Percentiles rank a stretch among this genome's conserved stretches.
These are phyloP conservation scores for Russula griseocarnosa DNA, from an alignment of 768 basidiomycete species.

Conservation along the genomic window DNA sequence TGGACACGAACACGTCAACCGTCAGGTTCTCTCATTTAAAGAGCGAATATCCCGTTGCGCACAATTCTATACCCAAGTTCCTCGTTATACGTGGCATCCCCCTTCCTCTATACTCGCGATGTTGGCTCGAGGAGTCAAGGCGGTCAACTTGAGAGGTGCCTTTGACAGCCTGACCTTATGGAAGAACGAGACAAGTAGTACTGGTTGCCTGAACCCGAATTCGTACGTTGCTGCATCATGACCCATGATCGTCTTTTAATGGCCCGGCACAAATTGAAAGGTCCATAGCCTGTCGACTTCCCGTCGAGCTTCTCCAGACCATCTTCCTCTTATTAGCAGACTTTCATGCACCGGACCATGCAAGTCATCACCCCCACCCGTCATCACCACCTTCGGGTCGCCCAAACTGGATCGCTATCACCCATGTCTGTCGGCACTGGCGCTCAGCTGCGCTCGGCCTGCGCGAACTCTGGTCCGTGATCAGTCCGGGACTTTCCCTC, in stretches of 20 bases:
- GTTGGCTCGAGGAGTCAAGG: not conserved
- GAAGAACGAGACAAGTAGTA: not conserved
- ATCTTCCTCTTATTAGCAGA: conserved; percentile 7
- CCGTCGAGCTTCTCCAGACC: conserved; percentile 17
- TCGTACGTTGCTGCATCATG: conserved; percentile 1
- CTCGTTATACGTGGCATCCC: not conserved
- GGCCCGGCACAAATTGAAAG: not conserved
- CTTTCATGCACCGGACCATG: not conserved
- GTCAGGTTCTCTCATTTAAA: conserved; percentile 7
- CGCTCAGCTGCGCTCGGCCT: conserved; percentile 23
- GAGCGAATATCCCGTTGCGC: not conserved
- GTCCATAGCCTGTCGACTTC: not conserved
- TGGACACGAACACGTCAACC: conserved; percentile 11
- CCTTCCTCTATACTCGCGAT: not conserved
- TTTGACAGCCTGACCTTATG: not conserved
- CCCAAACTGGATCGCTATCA: conserved; percentile 15
- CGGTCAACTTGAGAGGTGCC: not conserved
- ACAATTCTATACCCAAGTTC: not conserved
- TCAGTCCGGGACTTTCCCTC: conserved; percentile 18
- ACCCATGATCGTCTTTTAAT: not conserved
- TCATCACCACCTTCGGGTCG: not conserved
- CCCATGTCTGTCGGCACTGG: conserved; percentile 22
- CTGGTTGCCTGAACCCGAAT: no score
- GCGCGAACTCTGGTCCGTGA: conserved; percentile 20
- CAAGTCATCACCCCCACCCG: not conserved